These are phyloP conservation scores for Wickerhamomyces rabaulensis DNA, from an alignment of 805 yeast species.

Conservation along the genomic window DNA sequence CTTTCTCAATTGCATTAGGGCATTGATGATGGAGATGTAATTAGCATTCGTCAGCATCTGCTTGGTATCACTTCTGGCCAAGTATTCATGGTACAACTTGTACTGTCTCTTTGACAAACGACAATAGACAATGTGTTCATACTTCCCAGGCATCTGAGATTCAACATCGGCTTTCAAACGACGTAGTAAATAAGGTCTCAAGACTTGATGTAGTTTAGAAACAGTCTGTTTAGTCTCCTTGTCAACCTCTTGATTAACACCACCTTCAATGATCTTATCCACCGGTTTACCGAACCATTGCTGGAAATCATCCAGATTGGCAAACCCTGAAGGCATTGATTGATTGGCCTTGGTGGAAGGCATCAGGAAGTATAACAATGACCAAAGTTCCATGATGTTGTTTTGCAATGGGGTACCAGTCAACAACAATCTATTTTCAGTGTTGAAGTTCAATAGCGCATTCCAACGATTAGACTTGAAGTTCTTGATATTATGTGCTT, in stretches of 20 bases:
- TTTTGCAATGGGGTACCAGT: slow-evolving; percentile 98
- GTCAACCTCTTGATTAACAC: slow-evolving; percentile 47
- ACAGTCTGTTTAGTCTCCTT: slow-evolving; percentile 83
- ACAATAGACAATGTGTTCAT: slow-evolving; percentile 92
- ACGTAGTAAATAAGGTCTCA: slow-evolving; percentile 87
- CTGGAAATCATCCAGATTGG: slow-evolving; percentile 91
- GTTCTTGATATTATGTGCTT: slow-evolving; percentile 96
- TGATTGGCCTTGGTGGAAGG: slow-evolving; percentile 73
- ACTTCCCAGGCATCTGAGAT: slow-evolving; percentile 97
- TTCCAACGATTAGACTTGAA: slow-evolving; percentile 97
- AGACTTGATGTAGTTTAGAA: slow-evolving; percentile 82
- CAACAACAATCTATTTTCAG: slow-evolving; percentile 77
- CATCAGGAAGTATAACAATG: slow-evolving; percentile 89
- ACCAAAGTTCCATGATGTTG: slow-evolving; percentile 94
- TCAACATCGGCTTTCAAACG: slow-evolving; percentile 95
- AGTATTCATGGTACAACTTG: slow-evolving; percentile 88
- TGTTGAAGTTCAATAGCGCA: slow-evolving; percentile 87
- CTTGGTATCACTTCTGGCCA: slow-evolving; percentile 93
- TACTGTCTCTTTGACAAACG: slow-evolving; percentile 89
- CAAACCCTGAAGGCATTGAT: slow-evolving; percentile 87
- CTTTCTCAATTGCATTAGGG: slow-evolving; percentile 95
- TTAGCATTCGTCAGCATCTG: slow-evolving; percentile 94
- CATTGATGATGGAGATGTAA: slow-evolving; percentile 89
- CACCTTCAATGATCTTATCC: slow-evolving; percentile 82
- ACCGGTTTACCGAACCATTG: slow-evolving; percentile 99